Base-by-base conservation (phyloP, 345 rosid species). In the Corchorus capsularis region DNA sequence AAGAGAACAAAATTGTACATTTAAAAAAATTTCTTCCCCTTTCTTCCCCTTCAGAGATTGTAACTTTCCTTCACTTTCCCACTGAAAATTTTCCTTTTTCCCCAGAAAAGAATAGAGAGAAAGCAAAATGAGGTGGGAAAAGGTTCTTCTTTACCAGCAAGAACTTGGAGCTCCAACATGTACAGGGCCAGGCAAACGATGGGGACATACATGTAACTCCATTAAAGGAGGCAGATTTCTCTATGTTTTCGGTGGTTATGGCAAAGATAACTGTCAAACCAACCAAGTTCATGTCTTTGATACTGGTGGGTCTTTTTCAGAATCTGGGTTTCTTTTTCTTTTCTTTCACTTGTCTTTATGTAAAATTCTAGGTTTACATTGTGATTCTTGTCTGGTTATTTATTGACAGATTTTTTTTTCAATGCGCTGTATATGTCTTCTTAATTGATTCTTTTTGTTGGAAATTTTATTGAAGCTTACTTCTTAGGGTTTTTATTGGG, bases 151-250 rank as follows among this genome's bases (percentile, higher is more conserved):
- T 17, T 52, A n/a, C 73, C 73, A 17, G 10, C 39, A 70, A 52
- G 60, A 69, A 52, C 32, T 1, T 52, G 57, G 57, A 50, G 57
- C 43, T 57, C 0, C 20, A 41, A 37, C 75, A 49, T 74, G 74
- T 62, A 76, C 82, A 57, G 93, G 96, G 76, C 98, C 98, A 65
- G 97, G 97, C 27, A 91, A 91, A 82, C 89, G 97, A 89, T 96
- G 99, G 97, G 98, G 99, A 49, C 98, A 96, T 82, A 90, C 98
- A 63, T 90, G 94, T 79, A 96, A 96, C 95, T 85, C 97, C 83
- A 82, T 92, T 72, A 90, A 86, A 83, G 94, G 97, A 45, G 98
- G 97, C 60, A 90, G 90, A 82, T 88, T 92, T 85, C 90, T 96
- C 69, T 96, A 92, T 71, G 90, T 96, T 35, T 94, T 94, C 68